Conservation (phyloP, 352 stramenopile genomes). For the Pythium sp. region DNA sequence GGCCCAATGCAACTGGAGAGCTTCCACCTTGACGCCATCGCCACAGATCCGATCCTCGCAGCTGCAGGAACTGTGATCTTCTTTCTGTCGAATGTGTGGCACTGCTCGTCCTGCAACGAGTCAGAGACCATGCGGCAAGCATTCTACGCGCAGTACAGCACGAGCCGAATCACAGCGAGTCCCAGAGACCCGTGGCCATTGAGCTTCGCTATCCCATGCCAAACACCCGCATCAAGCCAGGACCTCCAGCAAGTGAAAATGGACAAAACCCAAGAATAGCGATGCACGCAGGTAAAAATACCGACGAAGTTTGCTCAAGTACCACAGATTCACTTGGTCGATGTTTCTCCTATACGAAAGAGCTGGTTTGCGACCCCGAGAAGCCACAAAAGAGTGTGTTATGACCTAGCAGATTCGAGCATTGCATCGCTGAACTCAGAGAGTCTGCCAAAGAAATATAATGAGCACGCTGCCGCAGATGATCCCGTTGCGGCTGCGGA, state of each 20-base stretch:
- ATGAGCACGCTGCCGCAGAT: conserved; percentile 25
- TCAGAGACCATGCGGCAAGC: conserved; percentile 39
- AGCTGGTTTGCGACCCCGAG: not conserved
- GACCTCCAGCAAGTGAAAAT: not conserved
- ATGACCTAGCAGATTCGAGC: not conserved
- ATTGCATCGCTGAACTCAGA: not conserved
- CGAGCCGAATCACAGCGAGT: conserved; percentile 41
- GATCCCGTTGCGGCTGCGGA: conserved; percentile 47
- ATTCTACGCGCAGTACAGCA: conserved; percentile 75
- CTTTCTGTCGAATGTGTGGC: conserved; percentile 74
- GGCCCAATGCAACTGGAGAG: not conserved
- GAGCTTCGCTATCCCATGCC: conserved; percentile 66
- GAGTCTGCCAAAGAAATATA: not conserved
- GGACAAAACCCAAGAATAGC: conserved; percentile 5
- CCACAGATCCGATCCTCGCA: conserved; percentile 29
- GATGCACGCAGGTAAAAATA: not conserved
- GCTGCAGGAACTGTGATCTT: conserved; percentile 49
- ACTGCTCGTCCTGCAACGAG: conserved; percentile 60
- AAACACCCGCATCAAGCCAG: not conserved
- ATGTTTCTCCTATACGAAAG: not conserved
- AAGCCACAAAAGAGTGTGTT: not conserved
- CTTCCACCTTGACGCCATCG: conserved; percentile 9
- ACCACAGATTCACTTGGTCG: not conserved
- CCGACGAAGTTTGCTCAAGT: not conserved
- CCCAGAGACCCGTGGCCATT: conserved; percentile 37